Evolutionary conservation across 768 basidiomycete species (phyloP), one percentile per base, ranked within the genome.

Genomic region (Trametes gibbosa): DNA sequence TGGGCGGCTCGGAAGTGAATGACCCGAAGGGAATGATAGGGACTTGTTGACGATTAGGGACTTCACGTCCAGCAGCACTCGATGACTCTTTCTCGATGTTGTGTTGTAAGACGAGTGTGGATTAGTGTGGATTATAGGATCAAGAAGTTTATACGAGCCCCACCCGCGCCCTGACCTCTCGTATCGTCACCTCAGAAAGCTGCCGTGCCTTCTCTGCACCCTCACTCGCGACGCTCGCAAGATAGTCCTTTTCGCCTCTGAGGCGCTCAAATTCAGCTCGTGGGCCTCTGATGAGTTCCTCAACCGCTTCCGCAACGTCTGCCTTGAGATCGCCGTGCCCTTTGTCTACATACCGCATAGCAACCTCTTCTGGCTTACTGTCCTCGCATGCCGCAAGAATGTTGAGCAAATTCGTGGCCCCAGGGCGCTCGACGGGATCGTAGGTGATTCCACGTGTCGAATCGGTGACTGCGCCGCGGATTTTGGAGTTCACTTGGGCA

Each of bases 401-500:
- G 0, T 79, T 77, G 5, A 97, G 75, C 0, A 97, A 76, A 66
- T 95, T 97, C 1, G 90, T 83, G 1, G 89, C 82, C 4, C 95
- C 96, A 0, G 94, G 92, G 8, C 94, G 85, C n/a, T 72, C 68
- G 1, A 74, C 72, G 0, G 95, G 92, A 69, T 97, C 92, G 64
- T 86, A 98, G 0, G 88, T 86, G 42, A 97, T 84, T 3, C 85
- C 85, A 0, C 70, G 70, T 12, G 81, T 80, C 0, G 92, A 90
- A 71, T 98, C 96, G 0, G 95, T 98, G 1, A 95, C 89, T 1
- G 95, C 90, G 6, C 78, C 75, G 19, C 86, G 84, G 56, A 98
- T 81, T 70, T 96, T 97, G 24, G 78, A 68, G 46, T 70, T 69
- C 45, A 96, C 92, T 67, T 82, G 72, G 1, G 73, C 65, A 10